Conservation (phyloP, 1,284 basidiomycete species). For the Neonothopanus nambi region DNA sequence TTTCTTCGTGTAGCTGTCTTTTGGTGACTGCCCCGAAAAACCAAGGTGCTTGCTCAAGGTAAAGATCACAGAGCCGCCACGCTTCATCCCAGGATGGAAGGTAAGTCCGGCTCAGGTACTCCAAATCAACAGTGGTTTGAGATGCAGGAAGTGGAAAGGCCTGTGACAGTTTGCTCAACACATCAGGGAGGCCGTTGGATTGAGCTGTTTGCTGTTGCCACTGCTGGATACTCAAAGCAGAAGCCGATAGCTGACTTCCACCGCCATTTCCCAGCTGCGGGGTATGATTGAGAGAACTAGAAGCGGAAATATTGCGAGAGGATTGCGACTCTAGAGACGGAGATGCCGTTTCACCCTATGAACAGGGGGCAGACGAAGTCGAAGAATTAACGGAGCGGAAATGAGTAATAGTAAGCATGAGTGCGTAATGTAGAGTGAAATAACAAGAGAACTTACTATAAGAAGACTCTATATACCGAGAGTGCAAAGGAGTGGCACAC, state of each 20-base stretch:
- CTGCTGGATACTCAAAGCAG: conserved; percentile 4
- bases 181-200: conserved; percentile 22
- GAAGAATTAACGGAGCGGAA: background rate
- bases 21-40: conserved; percentile 69
- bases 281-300: background rate
- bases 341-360: conserved; percentile 37
- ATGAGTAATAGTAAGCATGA: conserved; percentile 13
- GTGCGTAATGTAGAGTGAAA: conserved; percentile 3
- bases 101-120: conserved; percentile 45
- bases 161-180: conserved; percentile 46
- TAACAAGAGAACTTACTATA: conserved; percentile 40
- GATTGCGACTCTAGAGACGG: conserved; percentile 18
- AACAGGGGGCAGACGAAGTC: background rate
- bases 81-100: conserved; percentile 62
- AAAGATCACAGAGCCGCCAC: conserved; percentile 55
- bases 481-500: conserved; percentile 1
- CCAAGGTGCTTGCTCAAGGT: conserved; percentile 74
- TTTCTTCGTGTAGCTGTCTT: conserved; percentile 60
- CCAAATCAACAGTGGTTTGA: conserved; percentile 38
- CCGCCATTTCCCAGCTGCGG: background rate
- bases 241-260: background rate
- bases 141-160: conserved; percentile 53
- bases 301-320: background rate
- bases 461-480: conserved; percentile 43
- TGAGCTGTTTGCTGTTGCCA: conserved; percentile 16